A percentile compares a stretch with the other conserved stretches of the same genome.
phyloP scores from a whole-genome alignment of 179 eudicot genomes.

The Amaranthus tricolor region DNA sequence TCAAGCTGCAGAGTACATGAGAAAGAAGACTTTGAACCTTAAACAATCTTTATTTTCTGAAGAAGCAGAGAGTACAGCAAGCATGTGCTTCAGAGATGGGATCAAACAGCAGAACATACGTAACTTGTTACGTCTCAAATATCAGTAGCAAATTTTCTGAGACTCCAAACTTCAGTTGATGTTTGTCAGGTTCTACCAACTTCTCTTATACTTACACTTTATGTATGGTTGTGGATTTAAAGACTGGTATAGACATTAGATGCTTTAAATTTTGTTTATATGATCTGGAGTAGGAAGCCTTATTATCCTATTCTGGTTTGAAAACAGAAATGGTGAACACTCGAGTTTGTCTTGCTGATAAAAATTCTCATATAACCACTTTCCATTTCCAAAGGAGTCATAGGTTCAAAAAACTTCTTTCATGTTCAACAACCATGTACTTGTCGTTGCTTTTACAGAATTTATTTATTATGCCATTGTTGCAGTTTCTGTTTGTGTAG shows the following conservation, averaged over 20 bases:
- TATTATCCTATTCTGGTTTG: not conserved
- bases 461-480: slow-evolving; percentile 8
- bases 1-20: slow-evolving; percentile 60
- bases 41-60: slow-evolving; percentile 19
- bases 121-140: slow-evolving; percentile 41
- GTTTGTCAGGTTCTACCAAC: slow-evolving; percentile 20
- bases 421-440: slow-evolving; percentile 27
- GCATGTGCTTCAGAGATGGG: slow-evolving; percentile 68
- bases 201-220: not conserved
- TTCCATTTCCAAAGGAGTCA: not conserved
- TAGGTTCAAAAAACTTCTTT: not conserved
- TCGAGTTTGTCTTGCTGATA: not conserved
- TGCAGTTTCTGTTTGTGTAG: slow-evolving; percentile 15
- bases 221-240: not conserved
- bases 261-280: not conserved
- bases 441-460: slow-evolving; percentile 20
- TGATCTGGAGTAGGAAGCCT: not conserved
- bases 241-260: not conserved
- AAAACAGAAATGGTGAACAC: not conserved
- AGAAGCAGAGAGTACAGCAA: slow-evolving; percentile 40
- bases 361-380: not conserved
- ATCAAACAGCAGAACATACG: slow-evolving; percentile 58
- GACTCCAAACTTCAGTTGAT: not conserved
- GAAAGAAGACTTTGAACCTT: slow-evolving; percentile 36
- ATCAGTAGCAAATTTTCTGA: slow-evolving; percentile 22